A percentile compares a stretch with the other conserved stretches of the same genome.
Conservation (phyloP, 169 alveolate genomes). For the Plasmodium berghei region DNA sequence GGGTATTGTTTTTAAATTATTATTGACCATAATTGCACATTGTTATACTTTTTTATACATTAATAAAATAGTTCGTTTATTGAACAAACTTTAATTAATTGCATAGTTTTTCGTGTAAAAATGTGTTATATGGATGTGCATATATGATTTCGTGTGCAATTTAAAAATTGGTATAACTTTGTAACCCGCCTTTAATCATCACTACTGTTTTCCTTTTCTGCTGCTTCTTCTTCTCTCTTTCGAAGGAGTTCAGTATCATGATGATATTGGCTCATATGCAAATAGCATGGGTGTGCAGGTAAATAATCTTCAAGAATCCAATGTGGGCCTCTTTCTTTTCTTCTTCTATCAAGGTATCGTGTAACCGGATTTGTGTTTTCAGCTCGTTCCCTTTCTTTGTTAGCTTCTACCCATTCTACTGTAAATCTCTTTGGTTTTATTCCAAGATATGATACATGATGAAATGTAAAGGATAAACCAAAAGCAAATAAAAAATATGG, state of each 20-base stretch:
- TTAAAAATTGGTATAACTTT: too few species aligned
- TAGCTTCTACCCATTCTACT: conserved; percentile 91
- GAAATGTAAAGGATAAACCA: conserved; percentile 84
- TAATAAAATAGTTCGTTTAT: too few species aligned
- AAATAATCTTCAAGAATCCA: conserved; percentile 89
- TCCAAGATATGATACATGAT: conserved; percentile 86
- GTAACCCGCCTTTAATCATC: not conserved
- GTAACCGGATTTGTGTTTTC: conserved; percentile 92
- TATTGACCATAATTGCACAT: not conserved
- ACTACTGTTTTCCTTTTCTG: conserved; percentile 18
- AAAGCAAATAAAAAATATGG: conserved; percentile 84
- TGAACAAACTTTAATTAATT: too few species aligned
- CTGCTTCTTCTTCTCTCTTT: conserved; percentile 74
- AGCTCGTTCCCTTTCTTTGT: conserved; percentile 90
- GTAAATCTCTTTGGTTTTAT: conserved; percentile 91
- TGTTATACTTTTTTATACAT: not conserved
- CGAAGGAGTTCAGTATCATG: conserved; percentile 84
- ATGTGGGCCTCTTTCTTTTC: conserved; percentile 92
- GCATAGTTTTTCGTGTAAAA: not conserved
- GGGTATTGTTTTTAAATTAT: not conserved
- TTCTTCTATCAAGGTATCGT: conserved; percentile 88
- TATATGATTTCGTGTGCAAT: not conserved
- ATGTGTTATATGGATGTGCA: not conserved
- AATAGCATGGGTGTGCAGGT: conserved; percentile 88
- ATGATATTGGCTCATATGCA: conserved; percentile 85